Conservation (phyloP, 352 stramenopile species). For the Aphanomyces cochlioides region DNA sequence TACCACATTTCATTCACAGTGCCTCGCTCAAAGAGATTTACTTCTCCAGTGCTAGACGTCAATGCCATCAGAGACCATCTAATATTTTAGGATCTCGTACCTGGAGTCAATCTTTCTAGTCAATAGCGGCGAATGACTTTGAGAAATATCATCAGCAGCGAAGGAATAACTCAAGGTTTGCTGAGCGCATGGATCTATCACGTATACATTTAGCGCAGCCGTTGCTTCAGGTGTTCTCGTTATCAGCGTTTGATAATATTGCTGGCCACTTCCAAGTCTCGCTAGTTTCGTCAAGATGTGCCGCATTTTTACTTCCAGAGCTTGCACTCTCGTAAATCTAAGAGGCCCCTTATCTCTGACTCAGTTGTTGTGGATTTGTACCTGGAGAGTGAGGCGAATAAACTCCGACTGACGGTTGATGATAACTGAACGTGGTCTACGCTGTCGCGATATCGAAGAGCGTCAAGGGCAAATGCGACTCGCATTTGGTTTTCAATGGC, state of each 20-base stretch:
- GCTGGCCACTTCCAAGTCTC: slow-evolving; percentile 25
- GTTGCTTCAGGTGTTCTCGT: neutral
- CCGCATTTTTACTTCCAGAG: slow-evolving; percentile 14
- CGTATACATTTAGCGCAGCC: slow-evolving; percentile 12
- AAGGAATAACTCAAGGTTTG: slow-evolving; percentile 16
- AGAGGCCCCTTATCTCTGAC: neutral
- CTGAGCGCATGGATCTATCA: slow-evolving; percentile 6
- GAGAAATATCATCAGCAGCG: neutral
- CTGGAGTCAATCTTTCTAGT: neutral
- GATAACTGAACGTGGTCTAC: neutral
- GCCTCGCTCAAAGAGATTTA: neutral
- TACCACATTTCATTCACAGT: slow-evolving; percentile 20
- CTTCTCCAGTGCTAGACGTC: neutral
- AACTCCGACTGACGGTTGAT: neutral
- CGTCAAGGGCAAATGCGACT: slow-evolving; percentile 23
- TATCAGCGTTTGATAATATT: slow-evolving; percentile 19
- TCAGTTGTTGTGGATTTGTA: neutral
- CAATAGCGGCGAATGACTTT: no score
- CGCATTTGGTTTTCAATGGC: slow-evolving; percentile 17
- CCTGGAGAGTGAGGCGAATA: slow-evolving; percentile 23
- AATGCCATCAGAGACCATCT: no score
- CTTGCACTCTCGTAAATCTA: slow-evolving; percentile 18
- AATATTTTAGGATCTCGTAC: neutral
- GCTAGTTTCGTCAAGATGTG: slow-evolving; percentile 10
- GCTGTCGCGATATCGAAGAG: slow-evolving; percentile 22